Percentiles rank a stretch among this genome's conserved stretches.
Conservation (phyloP, 371 early-diverging fungal species). For the Mortierella sp. region DNA sequence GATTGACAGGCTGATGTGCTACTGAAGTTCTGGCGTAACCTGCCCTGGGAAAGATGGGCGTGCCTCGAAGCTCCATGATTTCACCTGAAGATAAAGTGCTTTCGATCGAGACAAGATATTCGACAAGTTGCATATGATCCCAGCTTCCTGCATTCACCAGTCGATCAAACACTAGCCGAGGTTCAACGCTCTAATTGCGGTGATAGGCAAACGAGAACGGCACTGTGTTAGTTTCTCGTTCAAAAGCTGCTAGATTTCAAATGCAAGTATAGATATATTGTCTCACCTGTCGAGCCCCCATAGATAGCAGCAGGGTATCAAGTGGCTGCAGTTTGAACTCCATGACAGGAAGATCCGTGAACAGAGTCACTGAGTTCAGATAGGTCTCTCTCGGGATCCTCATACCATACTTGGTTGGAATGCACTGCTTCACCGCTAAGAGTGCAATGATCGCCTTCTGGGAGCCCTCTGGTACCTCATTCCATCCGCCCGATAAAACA, state of each 20-base stretch:
- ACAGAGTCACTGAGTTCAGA: conserved; percentile 82
- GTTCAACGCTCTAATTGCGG: conserved; percentile 75
- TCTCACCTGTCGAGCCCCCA: conserved; percentile 85
- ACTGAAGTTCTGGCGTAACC: conserved; percentile 25
- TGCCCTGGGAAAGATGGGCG: conserved; percentile 77
- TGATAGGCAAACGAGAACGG: background rate
- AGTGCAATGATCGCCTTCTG: conserved; percentile 62
- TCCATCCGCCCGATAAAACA: conserved; percentile 65
- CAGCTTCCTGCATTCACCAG: conserved; percentile 83
- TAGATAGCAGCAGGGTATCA: conserved; percentile 69
- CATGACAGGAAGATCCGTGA: conserved; percentile 84
- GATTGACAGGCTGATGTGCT: conserved; percentile 33
- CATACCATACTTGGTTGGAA: conserved; percentile 81
- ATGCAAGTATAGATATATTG: too few species aligned
- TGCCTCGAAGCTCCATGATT: conserved; percentile 67
- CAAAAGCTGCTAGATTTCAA: background rate
- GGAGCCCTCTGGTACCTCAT: conserved; percentile 50
- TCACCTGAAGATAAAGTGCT: conserved; percentile 72
- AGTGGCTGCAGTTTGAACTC: conserved; percentile 61
- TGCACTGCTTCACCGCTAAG: conserved; percentile 65
- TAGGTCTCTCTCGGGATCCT: conserved; percentile 78
- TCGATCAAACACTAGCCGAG: conserved; percentile 88
- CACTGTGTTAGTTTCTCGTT: too few species aligned
- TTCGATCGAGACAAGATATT: conserved; percentile 80
- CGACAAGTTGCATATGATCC: conserved; percentile 87